Conservation (phyloP, 805 yeast genomes). For the Kazachstania taianensis region DNA sequence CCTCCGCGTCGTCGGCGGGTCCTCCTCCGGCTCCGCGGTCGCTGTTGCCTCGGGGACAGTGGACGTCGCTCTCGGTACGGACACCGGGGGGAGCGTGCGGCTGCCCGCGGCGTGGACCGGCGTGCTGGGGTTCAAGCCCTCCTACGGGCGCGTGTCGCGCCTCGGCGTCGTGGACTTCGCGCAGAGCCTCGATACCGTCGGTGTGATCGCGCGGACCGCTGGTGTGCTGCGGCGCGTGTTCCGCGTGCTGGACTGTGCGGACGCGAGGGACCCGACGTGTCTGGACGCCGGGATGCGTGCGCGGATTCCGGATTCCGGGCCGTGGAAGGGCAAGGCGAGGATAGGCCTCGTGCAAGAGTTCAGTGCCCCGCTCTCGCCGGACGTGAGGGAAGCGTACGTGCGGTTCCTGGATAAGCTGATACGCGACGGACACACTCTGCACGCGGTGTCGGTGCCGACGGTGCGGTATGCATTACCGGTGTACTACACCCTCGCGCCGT, state of each 20-base stretch:
- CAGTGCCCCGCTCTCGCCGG: conserved; percentile 40
- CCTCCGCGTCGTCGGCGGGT: conserved; percentile 59
- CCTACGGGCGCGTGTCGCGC: conserved; percentile 84
- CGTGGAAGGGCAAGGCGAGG: conserved; percentile 23
- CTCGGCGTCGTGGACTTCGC: conserved; percentile 92
- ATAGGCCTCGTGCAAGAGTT: conserved; percentile 74
- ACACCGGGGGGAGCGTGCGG: conserved; percentile 95
- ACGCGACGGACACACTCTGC: conserved; percentile 40
- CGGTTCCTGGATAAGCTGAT: conserved; percentile 36
- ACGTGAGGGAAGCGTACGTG: conserved; percentile 40
- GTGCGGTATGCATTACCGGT: conserved; percentile 60
- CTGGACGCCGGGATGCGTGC: conserved; percentile 32
- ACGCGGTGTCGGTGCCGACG: conserved; percentile 61
- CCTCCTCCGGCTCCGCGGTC: conserved; percentile 94
- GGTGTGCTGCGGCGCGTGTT: conserved; percentile 40
- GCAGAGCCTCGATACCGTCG: conserved; percentile 91
- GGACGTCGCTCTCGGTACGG: conserved; percentile 82
- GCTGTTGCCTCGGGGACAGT: conserved; percentile 61
- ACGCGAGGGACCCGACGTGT: conserved; percentile 73
- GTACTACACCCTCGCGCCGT: conserved; percentile 80
- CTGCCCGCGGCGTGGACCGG: conserved; percentile 86
- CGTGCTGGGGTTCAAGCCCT: conserved; percentile 80
- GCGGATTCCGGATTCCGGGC: conserved; percentile 3
- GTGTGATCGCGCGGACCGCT: conserved; percentile 53
- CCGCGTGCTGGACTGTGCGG: conserved; percentile 46